Evolutionary conservation across 371 early-diverging fungal species (phyloP).

Genomic region (Chytridium lagenaria): DNA sequence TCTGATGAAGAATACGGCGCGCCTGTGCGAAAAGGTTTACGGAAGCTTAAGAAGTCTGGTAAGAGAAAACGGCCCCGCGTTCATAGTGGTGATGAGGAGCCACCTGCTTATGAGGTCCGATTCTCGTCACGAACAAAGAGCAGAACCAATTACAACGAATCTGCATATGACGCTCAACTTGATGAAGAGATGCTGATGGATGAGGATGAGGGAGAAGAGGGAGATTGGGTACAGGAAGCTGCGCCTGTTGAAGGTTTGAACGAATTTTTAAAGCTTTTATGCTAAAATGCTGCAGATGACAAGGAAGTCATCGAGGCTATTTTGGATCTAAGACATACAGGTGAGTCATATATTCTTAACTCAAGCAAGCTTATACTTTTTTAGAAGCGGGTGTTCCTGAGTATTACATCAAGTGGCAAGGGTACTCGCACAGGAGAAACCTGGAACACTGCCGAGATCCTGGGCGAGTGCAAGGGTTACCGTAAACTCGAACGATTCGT

Average conservation of each 20-base stretch:
- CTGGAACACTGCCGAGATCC: conserved; percentile 78
- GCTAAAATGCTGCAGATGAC: background rate
- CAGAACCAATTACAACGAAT: conserved; percentile 50
- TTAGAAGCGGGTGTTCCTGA: conserved; percentile 51
- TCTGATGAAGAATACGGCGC: conserved; percentile 13
- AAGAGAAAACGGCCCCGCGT: background rate
- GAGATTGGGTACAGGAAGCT: conserved; percentile 52
- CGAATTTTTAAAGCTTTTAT: conserved; percentile 24
- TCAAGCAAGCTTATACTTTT: background rate
- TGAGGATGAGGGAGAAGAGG: conserved; percentile 50
- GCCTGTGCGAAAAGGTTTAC: background rate
- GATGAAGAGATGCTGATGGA: conserved; percentile 33
- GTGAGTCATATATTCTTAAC: conserved; percentile 8
- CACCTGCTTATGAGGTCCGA: conserved; percentile 17
- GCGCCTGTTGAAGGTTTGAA: conserved; percentile 54
- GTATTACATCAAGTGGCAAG: conserved; percentile 93
- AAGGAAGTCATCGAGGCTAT: conserved; percentile 38
- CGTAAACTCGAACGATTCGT: conserved; percentile 90
- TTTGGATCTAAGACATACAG: conserved; percentile 37
- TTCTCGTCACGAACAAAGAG: conserved; percentile 23
- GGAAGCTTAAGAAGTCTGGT: conserved; percentile 3
- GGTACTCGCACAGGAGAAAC: conserved; percentile 90
- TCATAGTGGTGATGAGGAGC: background rate
- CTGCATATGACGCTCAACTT: conserved; percentile 27
- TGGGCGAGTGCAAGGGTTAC: conserved; percentile 81